Conservation (phyloP, 2,329 filamentous ascomycete species). For the Arachnomyces sp. region DNA sequence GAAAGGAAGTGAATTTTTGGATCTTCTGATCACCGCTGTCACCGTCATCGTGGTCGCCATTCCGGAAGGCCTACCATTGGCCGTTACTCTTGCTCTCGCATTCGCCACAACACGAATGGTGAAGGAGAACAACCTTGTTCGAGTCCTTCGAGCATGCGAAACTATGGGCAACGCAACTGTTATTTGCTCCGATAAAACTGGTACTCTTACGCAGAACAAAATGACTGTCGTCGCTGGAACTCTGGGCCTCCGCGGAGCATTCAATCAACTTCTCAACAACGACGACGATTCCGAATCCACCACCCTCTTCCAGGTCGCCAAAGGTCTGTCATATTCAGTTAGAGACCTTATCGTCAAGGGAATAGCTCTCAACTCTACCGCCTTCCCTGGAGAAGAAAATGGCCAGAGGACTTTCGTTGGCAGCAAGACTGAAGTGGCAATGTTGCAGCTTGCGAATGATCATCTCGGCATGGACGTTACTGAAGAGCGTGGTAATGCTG, state of each 20-base stretch:
- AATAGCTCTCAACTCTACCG: constrained; percentile 52
- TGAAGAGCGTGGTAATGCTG: constrained; percentile 54
- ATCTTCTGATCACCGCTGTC: constrained; percentile 69
- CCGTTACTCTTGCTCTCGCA: constrained; percentile 67
- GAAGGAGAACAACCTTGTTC: constrained; percentile 67
- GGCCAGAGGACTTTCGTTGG: constrained; percentile 59
- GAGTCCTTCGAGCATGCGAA: constrained; percentile 68
- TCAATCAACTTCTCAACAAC: constrained; percentile 32
- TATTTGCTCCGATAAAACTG: constrained; percentile 73
- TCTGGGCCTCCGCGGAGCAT: constrained; percentile 51
- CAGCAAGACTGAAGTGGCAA: constrained; percentile 68
- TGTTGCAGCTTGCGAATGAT: constrained; percentile 60
- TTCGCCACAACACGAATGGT: constrained; percentile 72
- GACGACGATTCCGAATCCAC: constrained; percentile 15
- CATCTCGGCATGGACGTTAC: constrained; percentile 59
- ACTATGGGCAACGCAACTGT: constrained; percentile 75
- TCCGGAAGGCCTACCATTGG: constrained; percentile 67
- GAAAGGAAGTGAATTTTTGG: constrained; percentile 70
- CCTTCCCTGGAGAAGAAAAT: constrained; percentile 66
- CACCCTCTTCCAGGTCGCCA: constrained; percentile 22
- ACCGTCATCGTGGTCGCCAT: constrained; percentile 75
- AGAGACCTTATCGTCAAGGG: constrained; percentile 33
- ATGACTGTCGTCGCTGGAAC: constrained; percentile 70
- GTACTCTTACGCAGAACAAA: constrained; percentile 64
- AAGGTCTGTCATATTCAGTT: constrained; percentile 23